Conservation (phyloP, 768 basidiomycete species). For the Lactarius deliciosus region DNA sequence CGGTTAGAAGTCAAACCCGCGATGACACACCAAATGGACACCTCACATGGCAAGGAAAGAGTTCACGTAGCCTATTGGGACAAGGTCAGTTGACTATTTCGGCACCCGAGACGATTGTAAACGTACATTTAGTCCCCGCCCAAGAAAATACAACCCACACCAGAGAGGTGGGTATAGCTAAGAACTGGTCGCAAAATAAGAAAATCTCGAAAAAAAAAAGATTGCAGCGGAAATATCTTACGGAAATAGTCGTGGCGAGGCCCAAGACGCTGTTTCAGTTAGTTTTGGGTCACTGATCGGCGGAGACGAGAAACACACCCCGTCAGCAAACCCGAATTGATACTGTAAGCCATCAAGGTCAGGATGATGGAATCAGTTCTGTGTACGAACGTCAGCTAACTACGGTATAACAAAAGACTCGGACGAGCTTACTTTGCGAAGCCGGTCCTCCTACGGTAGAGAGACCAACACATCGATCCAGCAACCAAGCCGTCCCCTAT, state of each 20-base stretch:
- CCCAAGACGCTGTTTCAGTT: constrained; percentile 28
- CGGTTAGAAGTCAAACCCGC: background rate
- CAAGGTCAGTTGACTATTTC: constrained; percentile 1
- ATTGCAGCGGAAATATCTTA: constrained; percentile 2
- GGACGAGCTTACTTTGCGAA: constrained; percentile 39
- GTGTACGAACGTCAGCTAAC: background rate
- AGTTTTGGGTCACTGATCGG: background rate
- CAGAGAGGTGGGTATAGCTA: constrained; percentile 45
- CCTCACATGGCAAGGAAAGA: constrained; percentile 52
- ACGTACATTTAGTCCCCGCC: constrained; percentile 51
- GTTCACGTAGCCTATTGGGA: constrained; percentile 48
- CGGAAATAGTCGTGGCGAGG: constrained; percentile 23
- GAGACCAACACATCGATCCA: constrained; percentile 46
- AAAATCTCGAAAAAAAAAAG: background rate
- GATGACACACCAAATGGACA: no score
- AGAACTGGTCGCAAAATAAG: constrained; percentile 22
- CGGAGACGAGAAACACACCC: constrained; percentile 24
- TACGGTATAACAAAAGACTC: background rate
- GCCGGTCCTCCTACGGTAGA: constrained; percentile 50
- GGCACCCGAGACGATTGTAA: background rate
- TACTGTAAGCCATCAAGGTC: constrained; percentile 33
- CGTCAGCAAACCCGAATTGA: constrained; percentile 34
- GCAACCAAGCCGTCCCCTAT: constrained; percentile 53
- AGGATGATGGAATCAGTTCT: constrained; percentile 35
- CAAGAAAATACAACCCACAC: constrained; percentile 52